Conservation (phyloP, 345 rosid genomes). For the Gossypium thurberi region DNA sequence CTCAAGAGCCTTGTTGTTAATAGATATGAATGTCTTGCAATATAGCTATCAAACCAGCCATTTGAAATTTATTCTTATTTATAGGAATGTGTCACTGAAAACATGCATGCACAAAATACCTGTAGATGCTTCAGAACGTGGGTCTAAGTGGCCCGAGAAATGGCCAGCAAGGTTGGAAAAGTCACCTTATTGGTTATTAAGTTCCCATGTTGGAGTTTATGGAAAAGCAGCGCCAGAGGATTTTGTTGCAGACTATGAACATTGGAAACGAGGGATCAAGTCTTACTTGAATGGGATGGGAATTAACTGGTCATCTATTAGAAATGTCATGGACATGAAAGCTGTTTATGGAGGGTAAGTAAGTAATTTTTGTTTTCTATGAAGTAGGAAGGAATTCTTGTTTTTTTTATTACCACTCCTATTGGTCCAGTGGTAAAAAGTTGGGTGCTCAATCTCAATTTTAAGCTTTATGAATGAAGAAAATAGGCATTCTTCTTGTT, state of each 20-base stretch:
- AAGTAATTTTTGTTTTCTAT: neutral
- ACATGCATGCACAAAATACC: slow-evolving; percentile 88
- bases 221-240: slow-evolving; percentile 91
- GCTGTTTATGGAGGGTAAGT: slow-evolving; percentile 91
- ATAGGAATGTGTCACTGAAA: slow-evolving; percentile 80
- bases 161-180: slow-evolving; percentile 89
- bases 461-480: too few relatives aligned
- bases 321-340: slow-evolving; percentile 99
- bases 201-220: slow-evolving; percentile 83
- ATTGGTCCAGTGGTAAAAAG: too few relatives aligned
- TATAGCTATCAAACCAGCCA: neutral
- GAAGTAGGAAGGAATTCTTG: neutral
- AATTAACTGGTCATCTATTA: slow-evolving; percentile 72
- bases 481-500: too few relatives aligned
- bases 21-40: neutral
- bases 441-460: too few relatives aligned
- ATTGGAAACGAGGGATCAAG: slow-evolving; percentile 91
- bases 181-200: slow-evolving; percentile 76
- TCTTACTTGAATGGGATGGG: slow-evolving; percentile 79
- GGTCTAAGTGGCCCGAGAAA: slow-evolving; percentile 89
- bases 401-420: too few relatives aligned
- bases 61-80: slow-evolving; percentile 15
- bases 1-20: too few relatives aligned
- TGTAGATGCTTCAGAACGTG: slow-evolving; percentile 48
- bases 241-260: slow-evolving; percentile 63